Base-by-base conservation (phyloP, 2,329 filamentous ascomycete genomes). In the Colletotrichum sojae region DNA sequence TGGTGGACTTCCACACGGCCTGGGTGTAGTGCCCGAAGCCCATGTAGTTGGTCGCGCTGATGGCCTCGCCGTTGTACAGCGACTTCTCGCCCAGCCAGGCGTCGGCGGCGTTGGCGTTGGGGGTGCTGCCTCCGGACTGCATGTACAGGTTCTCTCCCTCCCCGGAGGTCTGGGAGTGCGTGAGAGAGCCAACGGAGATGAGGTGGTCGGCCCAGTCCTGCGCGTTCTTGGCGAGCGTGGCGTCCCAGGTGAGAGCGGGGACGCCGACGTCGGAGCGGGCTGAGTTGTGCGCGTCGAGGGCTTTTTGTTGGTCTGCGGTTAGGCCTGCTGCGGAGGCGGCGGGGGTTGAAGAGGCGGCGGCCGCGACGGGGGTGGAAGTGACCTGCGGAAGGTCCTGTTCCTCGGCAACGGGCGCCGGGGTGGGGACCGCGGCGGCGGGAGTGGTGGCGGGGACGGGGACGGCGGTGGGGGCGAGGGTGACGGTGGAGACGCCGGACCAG, bases 11-110 rank as follows among this genome's bases (percentile, higher is more conserved):
- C 78, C 78, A 80, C 40, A 80, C 72, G 31, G 67, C 68, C 61
- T 80, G 76, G 36, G 79, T 77, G 49, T 78, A 77, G 61, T 77
- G 76, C 0, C 76, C 76, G 61, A 77, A 77, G 5, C 48, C 43
- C 53, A 63, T 67, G 43, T 70, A 72, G 63, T 71, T 71, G 55
- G 25, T 46, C n/a, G 36, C 27, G 65, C 54, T 46, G 65, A 71
- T 64, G 59, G 54, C 18, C 65, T 71, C 65, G 59, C 69, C 69
- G 39, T 64, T 53, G 65, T 71, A 71, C 18, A 45, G 18, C 8
- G 60, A 51, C 69, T 71, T 71, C 65, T 71, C 69, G 45, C 43
- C 15, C 36, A 71, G 58, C 65, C 65, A 71, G 59, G 60, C 58
- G 45, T 64, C 27, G 51, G 66, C 65, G 45, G 65, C 69, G 65